A percentile compares a stretch with the other conserved stretches of the same genome.
Evolutionary conservation across 1,284 basidiomycete species (phyloP).

Genomic region (Mycosarcoma maydis): DNA sequence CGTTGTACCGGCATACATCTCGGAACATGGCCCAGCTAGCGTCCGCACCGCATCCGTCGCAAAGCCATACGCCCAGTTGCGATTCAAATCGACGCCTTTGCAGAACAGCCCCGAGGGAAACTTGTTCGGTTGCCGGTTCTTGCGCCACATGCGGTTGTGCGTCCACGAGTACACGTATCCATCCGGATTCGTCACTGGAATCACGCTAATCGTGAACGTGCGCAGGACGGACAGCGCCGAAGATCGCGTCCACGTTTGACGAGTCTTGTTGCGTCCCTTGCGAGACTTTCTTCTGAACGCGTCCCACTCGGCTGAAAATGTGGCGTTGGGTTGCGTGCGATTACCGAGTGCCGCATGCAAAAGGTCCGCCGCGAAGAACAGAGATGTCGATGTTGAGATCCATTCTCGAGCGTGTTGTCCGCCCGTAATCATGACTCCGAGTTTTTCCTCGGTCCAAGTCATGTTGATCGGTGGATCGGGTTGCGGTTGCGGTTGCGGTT

Average conservation of each 20-base stretch:
- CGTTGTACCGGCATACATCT: slow-evolving; percentile 34
- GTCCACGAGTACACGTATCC: slow-evolving; percentile 78
- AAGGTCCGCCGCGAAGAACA: slow-evolving; percentile 72
- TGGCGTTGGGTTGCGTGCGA: not conserved
- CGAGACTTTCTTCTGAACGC: slow-evolving; percentile 3
- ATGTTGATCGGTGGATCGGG: slow-evolving; percentile 11
- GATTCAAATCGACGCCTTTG: slow-evolving; percentile 77
- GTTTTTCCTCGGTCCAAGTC: slow-evolving; percentile 2
- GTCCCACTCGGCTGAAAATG: not conserved
- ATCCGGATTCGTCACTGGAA: slow-evolving; percentile 84
- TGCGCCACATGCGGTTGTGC: slow-evolving; percentile 80
- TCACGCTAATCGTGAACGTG: slow-evolving; percentile 77
- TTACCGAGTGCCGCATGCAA: slow-evolving; percentile 15
- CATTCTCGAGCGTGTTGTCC: slow-evolving; percentile 70
- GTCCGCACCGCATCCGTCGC: not conserved
- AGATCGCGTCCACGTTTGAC: slow-evolving; percentile 12
- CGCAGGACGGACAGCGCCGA: slow-evolving; percentile 70
- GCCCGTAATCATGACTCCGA: slow-evolving; percentile 37
- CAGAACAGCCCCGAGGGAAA: slow-evolving; percentile 68
- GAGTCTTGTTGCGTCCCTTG: slow-evolving; percentile 11
- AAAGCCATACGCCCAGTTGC: slow-evolving; percentile 72
- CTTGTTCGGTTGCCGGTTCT: slow-evolving; percentile 74
- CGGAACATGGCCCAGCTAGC: slow-evolving; percentile 17
- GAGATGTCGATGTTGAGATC: slow-evolving; percentile 79
- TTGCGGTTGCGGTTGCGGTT: slow-evolving; percentile 16